Base-by-base conservation (phyloP, 2,329 filamentous ascomycete species). In the Chrysoporthe cubensis region DNA sequence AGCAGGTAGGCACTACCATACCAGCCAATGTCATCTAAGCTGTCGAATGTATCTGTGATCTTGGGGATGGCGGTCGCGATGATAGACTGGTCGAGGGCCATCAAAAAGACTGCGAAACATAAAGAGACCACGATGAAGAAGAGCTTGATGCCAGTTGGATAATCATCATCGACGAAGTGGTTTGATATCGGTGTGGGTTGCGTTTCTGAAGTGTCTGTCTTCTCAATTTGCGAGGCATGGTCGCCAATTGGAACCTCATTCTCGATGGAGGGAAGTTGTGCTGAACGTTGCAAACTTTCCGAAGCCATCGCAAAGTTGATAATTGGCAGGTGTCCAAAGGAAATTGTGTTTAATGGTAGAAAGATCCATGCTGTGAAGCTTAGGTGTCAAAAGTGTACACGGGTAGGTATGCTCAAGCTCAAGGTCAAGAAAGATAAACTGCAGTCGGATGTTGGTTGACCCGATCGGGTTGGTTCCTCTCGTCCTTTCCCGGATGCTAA, bases 51-150 rank as follows among this genome's bases (percentile, higher is more conserved):
- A 26, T 26, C 26, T 26, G 26, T 26, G 26, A 26, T 26, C 26
- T 26, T 26, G 26, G 26, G 26, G 26, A 26, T 26, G 26, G 52
- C 52, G 16, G 52, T 37, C 26, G 26, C 52, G 32, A 57, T 26
- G 32, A 57, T 57, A 7, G 52, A 57, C 26, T 57, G 26, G 52
- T 57, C 52, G 21, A 52, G 48, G 21, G 48, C 48, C 48, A 52
- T 52, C 48, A 52, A 3, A 26, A 85, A 86, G 63, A 85, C 78
- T 67, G 77, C 79, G 44, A 85, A 74, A 13, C 81, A 76, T 4
- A 86, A 75, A 21, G 83, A 81, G 42, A 82, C 66, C 21, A 85
- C 77, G 65, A 85, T 82, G 70, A 82, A 78, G 65, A 74, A 71
- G 69, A 83, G 75, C 69, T 76, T 76, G 66, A 78, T 67, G 16